Evolutionary conservation across 179 eudicot genomes (phyloP).

Genomic region (Silene vulgaris): DNA sequence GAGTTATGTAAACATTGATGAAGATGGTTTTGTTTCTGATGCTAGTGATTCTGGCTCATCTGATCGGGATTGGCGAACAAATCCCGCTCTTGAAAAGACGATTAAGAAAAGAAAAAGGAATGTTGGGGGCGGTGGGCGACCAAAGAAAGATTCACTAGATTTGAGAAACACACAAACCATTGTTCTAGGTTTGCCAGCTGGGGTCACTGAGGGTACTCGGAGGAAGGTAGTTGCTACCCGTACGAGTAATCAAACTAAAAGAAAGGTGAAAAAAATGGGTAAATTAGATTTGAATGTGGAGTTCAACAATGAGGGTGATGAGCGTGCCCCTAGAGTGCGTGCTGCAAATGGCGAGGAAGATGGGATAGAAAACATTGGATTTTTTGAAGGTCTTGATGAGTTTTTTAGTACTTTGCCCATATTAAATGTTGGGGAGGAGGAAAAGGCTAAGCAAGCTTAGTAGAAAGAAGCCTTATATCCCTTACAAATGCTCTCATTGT

Average conservation of each 20-base stretch:
- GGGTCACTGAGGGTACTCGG: conserved; percentile 15
- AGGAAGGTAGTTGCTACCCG: conserved; percentile 20
- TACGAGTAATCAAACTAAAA: conserved; percentile 30
- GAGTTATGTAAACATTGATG: conserved; percentile 51
- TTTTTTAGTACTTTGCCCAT: conserved; percentile 79
- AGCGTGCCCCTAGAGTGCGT: conserved; percentile 45
- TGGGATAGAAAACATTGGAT: conserved; percentile 62
- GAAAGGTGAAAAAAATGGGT: conserved; percentile 33
- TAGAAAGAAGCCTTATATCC: conserved; percentile 25
- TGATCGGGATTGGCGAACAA: conserved; percentile 51
- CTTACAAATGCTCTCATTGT: conserved; percentile 19
- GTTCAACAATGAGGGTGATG: conserved; percentile 47
- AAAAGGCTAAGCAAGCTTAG: conserved; percentile 69
- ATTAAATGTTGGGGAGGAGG: conserved; percentile 64
- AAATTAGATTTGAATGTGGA: conserved; percentile 48
- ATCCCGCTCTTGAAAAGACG: conserved; percentile 23
- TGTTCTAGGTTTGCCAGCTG: conserved; percentile 28
- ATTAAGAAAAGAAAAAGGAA: conserved; percentile 30
- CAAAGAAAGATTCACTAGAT: conserved; percentile 18
- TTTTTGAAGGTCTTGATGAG: conserved; percentile 86
- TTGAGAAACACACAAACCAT: conserved; percentile 4
- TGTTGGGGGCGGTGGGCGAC: conserved; percentile 15
- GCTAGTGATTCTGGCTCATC: conserved; percentile 51
- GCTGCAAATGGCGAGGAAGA: conserved; percentile 54
- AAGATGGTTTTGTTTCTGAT: conserved; percentile 30